Evolutionary conservation across 495 filamentous ascomycete species (phyloP).

Genomic region (Cercophora samala): DNA sequence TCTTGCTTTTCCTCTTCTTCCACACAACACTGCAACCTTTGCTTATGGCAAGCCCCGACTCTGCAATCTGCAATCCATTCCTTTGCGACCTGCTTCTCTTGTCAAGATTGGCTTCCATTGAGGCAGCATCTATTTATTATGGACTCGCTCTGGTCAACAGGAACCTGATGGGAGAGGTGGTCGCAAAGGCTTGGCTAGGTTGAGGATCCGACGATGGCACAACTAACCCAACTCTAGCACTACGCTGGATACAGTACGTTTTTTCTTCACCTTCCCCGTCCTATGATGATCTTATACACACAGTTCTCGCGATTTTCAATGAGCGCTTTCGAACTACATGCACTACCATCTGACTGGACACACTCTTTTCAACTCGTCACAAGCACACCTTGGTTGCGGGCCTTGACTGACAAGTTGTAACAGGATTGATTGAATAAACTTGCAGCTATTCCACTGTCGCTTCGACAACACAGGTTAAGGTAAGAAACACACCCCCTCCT

Average conservation of each 20-base stretch:
- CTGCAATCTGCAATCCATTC: not conserved
- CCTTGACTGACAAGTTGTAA: slow-evolving; percentile 12
- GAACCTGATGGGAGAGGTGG: not conserved
- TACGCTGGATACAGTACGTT: slow-evolving; percentile 18
- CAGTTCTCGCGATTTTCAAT: slow-evolving; percentile 66
- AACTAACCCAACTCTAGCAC: not conserved
- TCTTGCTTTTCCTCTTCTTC: slow-evolving; percentile 12
- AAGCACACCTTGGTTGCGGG: slow-evolving; percentile 23
- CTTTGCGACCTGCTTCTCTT: not conserved
- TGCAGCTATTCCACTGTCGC: not conserved
- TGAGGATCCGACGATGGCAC: not conserved
- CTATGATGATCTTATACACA: slow-evolving; percentile 56
- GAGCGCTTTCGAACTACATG: slow-evolving; percentile 95
- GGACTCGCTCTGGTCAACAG: not conserved
- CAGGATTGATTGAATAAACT: not conserved
- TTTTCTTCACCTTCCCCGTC: not conserved
- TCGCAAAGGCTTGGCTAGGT: not conserved
- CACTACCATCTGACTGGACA: slow-evolving; percentile 93
- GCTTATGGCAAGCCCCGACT: not conserved
- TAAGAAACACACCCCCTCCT: not conserved
- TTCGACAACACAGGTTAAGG: not conserved
- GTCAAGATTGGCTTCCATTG: not conserved
- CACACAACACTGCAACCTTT: slow-evolving; percentile 4
- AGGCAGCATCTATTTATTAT: not conserved
- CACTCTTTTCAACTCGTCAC: slow-evolving; percentile 20